phyloP scores from a whole-genome alignment of 805 yeast genomes.

The Yamadazyma philogaea region DNA sequence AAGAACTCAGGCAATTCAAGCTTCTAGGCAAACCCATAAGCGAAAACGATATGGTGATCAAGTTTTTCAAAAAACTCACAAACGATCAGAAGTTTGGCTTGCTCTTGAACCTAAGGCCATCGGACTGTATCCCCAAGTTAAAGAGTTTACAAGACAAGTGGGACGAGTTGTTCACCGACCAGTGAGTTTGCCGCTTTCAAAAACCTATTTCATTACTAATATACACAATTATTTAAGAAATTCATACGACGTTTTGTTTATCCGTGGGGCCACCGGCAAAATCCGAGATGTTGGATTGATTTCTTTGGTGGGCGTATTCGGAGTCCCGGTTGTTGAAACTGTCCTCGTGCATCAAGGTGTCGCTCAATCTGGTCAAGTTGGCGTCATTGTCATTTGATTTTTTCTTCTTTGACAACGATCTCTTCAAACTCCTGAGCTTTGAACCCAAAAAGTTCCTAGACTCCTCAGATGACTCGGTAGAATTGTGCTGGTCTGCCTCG shows the following conservation, averaged over 20 bases:
- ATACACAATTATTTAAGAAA: conserved; percentile 3
- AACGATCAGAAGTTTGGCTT: conserved; percentile 18
- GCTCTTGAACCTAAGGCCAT: conserved; percentile 7
- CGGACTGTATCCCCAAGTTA: background rate
- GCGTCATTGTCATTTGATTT: conserved; percentile 16
- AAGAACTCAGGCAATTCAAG: conserved; percentile 4
- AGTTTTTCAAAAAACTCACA: conserved; percentile 12
- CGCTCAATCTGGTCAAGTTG: conserved; percentile 25
- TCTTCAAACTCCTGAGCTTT: conserved; percentile 35
- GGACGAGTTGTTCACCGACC: conserved; percentile 4
- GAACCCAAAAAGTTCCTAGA: conserved; percentile 30
- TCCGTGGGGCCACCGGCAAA: conserved; percentile 21
- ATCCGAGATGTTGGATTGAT: conserved; percentile 22
- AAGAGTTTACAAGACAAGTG: conserved; percentile 1
- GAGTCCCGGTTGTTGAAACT: conserved; percentile 11
- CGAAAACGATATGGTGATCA: conserved; percentile 11
- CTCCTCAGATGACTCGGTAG: conserved; percentile 10
- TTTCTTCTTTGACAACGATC: conserved; percentile 36
- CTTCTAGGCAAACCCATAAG: conserved; percentile 8
- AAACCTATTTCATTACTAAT: conserved; percentile 2
- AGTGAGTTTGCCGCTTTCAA: no score
- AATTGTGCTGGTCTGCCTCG: conserved; percentile 9
- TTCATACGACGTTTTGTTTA: conserved; percentile 22
- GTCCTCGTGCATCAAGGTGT: conserved; percentile 19
- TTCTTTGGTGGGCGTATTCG: conserved; percentile 20